These are phyloP conservation scores for Clonostachys chloroleuca DNA, from an alignment of 2,329 filamentous ascomycete species.

Conservation along the genomic window DNA sequence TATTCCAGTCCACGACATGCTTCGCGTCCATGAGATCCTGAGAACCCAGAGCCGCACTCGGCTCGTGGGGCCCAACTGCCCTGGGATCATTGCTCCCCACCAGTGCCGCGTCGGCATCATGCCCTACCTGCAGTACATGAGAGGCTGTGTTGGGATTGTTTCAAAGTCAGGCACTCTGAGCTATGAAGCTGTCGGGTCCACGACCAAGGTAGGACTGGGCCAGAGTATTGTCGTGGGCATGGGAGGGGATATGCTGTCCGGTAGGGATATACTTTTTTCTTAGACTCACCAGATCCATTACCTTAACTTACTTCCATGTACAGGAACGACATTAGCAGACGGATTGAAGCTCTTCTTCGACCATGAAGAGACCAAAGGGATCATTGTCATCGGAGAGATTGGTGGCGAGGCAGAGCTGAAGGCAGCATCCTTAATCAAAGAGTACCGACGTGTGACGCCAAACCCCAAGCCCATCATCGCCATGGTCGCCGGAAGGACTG, in stretches of 20 bases:
- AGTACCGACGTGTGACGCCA: conserved; percentile 51
- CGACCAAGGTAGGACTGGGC: conserved; percentile 68
- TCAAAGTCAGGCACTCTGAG: conserved; percentile 79
- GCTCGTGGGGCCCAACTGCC: conserved; percentile 76
- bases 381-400: conserved; percentile 69
- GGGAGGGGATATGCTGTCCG: conserved; percentile 71
- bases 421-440: conserved; percentile 66
- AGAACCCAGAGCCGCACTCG: conserved; percentile 67
- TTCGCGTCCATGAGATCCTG: conserved; percentile 65
- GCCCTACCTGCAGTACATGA: conserved; percentile 32
- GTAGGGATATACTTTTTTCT: conserved; percentile 18
- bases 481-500: conserved; percentile 60
- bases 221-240: conserved; percentile 76
- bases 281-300: not conserved
- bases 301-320: not conserved
- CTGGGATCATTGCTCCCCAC: conserved; percentile 72
- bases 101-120: conserved; percentile 50
- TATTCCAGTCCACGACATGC: conserved; percentile 73
- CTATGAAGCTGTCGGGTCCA: conserved; percentile 74
- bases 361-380: conserved; percentile 65
- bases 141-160: conserved; percentile 68
- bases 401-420: conserved; percentile 66
- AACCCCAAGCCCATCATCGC: conserved; percentile 63
- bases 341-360: conserved; percentile 63
- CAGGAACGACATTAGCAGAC: conserved; percentile 65